phyloP scores from a whole-genome alignment of 495 filamentous ascomycete genomes.

The Aspergillus homomorphus region DNA sequence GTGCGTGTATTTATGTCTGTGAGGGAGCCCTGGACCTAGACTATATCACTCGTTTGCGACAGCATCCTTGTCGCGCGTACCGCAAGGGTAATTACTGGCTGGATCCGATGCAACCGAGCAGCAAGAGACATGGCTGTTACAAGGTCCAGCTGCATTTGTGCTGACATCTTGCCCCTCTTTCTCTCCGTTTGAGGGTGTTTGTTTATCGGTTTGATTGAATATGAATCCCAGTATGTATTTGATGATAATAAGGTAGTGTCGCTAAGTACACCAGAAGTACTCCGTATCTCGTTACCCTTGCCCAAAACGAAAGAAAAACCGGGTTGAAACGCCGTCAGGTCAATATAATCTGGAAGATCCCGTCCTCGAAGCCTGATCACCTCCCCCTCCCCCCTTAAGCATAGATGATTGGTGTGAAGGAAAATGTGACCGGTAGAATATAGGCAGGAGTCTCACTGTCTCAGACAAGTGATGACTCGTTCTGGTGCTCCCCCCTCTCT shows the following conservation, averaged over 20 bases:
- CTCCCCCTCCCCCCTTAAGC: neutral
- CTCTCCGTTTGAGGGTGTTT: too few relatives aligned
- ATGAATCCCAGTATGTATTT: neutral
- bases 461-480: constrained; percentile 8
- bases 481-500: neutral
- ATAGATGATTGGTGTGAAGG: neutral
- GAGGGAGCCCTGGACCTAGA: neutral
- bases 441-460: neutral
- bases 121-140: neutral
- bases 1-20: neutral
- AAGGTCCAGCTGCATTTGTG: neutral
- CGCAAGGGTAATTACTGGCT: neutral
- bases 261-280: neutral
- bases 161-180: neutral
- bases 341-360: neutral
- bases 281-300: neutral
- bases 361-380: constrained; percentile 2
- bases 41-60: neutral
- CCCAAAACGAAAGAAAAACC: neutral
- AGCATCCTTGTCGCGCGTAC: constrained; percentile 1
- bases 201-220: neutral
- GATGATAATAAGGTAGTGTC: neutral
- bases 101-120: neutral
- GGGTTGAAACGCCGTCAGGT: neutral
- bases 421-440: neutral